phyloP scores from a whole-genome alignment of 1,284 basidiomycete species.

The Boletus semigastroideus region DNA sequence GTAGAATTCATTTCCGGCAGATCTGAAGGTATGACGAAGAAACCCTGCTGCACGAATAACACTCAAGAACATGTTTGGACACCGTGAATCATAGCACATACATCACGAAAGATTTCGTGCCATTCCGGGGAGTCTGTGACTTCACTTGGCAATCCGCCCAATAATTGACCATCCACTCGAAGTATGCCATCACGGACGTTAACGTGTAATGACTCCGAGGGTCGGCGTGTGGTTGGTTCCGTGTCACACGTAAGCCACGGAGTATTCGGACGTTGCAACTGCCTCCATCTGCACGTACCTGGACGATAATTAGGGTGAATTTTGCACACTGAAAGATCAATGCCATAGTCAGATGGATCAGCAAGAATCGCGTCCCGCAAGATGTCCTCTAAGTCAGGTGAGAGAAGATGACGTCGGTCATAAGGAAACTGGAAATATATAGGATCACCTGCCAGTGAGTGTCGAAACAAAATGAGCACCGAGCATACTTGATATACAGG shows the following conservation, averaged over 20 bases:
- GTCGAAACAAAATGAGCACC: too few species aligned
- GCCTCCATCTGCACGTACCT: not conserved
- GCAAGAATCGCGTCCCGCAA: slow-evolving; percentile 11
- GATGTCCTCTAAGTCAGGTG: slow-evolving; percentile 25
- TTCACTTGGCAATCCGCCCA: slow-evolving; percentile 31
- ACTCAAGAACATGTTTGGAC: not conserved
- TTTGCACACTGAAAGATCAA: slow-evolving; percentile 35
- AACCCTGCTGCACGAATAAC: not conserved
- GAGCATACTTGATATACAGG: too few species aligned
- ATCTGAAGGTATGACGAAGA: slow-evolving; percentile 25
- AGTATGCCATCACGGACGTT: slow-evolving; percentile 1
- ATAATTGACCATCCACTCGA: slow-evolving; percentile 30
- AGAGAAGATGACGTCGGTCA: slow-evolving; percentile 23
- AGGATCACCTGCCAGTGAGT: too few species aligned
- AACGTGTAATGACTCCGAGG: not conserved
- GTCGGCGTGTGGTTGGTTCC: rapidly evolving
- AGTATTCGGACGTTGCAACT: not conserved
- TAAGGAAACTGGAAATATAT: too few species aligned
- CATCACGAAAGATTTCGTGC: slow-evolving; percentile 28
- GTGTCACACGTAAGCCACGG: slow-evolving; percentile 3
- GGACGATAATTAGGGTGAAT: slow-evolving; percentile 29
- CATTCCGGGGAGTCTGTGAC: slow-evolving; percentile 34
- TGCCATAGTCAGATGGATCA: slow-evolving; percentile 12
- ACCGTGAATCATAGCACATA: slow-evolving; percentile 2
- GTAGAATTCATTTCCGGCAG: slow-evolving; percentile 23